Conservation (phyloP, 2,329 filamentous ascomycete genomes). For the Thyridium curvatum region DNA sequence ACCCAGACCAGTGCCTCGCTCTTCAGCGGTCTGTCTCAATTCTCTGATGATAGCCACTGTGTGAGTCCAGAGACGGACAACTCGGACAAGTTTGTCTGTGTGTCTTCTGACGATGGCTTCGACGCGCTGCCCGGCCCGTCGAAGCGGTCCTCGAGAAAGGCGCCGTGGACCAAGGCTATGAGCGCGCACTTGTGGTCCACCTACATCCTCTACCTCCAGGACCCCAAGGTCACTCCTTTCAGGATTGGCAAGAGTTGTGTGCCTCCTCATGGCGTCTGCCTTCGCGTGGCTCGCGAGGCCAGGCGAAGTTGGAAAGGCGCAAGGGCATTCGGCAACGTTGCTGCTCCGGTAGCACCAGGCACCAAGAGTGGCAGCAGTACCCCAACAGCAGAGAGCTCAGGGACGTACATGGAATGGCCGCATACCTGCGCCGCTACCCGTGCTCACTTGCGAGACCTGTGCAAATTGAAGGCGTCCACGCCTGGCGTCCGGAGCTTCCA, state of each 20-base stretch:
- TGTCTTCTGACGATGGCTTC: slow-evolving; percentile 2
- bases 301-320: slow-evolving; percentile 62
- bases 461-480: slow-evolving; percentile 44
- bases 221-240: slow-evolving; percentile 62
- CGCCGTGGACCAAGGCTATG: slow-evolving; percentile 60
- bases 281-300: slow-evolving; percentile 59
- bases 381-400: slow-evolving; percentile 40
- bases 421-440: slow-evolving; percentile 58
- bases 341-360: slow-evolving; percentile 13
- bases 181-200: slow-evolving; percentile 60
- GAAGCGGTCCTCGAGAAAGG: slow-evolving; percentile 28
- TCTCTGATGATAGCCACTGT: slow-evolving; percentile 50
- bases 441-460: slow-evolving; percentile 56
- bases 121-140: not conserved
- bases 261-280: slow-evolving; percentile 58
- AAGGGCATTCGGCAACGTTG: slow-evolving; percentile 28
- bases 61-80: slow-evolving; percentile 42
- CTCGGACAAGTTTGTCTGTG: slow-evolving; percentile 18
- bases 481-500: slow-evolving; percentile 35
- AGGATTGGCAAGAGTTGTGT: slow-evolving; percentile 57
- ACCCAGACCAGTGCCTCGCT: slow-evolving; percentile 52
- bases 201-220: slow-evolving; percentile 58
- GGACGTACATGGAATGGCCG: slow-evolving; percentile 54
- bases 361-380: slow-evolving; percentile 48
- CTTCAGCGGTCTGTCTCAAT: slow-evolving; percentile 49